Percentiles rank a stretch among this genome's conserved stretches.
phyloP scores from a whole-genome alignment of 805 yeast species.

The Naumovozyma baii region DNA sequence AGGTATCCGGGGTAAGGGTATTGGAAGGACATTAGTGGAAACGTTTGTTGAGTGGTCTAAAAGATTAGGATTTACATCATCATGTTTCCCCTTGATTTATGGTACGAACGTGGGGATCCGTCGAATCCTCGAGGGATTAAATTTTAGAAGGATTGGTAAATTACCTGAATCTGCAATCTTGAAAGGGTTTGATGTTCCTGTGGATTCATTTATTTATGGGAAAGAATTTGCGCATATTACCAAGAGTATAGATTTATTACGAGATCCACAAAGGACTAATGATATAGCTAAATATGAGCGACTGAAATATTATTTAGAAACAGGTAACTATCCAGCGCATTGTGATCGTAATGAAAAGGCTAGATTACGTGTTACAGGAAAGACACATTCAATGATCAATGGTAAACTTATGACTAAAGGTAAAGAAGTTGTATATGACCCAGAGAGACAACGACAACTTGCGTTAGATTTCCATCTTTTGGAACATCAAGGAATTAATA shows the following conservation, averaged over 20 bases:
- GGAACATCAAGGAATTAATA: constrained; percentile 82
- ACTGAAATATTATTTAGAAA: constrained; percentile 64
- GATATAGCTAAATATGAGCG: constrained; percentile 53
- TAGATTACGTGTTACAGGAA: constrained; percentile 62
- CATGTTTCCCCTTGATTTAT: constrained; percentile 76
- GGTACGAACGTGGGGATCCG: constrained; percentile 82
- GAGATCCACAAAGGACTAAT: constrained; percentile 20
- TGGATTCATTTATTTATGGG: constrained; percentile 81
- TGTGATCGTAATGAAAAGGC: constrained; percentile 80
- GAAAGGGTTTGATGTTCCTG: constrained; percentile 75
- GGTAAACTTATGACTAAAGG: constrained; percentile 72
- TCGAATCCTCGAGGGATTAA: constrained; percentile 62
- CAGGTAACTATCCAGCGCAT: constrained; percentile 79
- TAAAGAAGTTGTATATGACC: constrained; percentile 74
- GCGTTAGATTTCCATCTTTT: constrained; percentile 59
- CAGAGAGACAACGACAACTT: constrained; percentile 62
- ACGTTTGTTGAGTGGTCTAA: constrained; percentile 89
- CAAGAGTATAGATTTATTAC: constrained; percentile 23
- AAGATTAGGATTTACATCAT: constrained; percentile 73
- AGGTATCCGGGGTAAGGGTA: constrained; percentile 85
- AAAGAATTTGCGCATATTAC: constrained; percentile 53
- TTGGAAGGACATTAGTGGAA: constrained; percentile 77
- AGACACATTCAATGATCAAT: constrained; percentile 60
- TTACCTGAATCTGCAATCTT: constrained; percentile 82
- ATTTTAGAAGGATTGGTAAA: constrained; percentile 70